Base-by-base conservation (phyloP, 345 rosid species). In the Brassica nigra region DNA sequence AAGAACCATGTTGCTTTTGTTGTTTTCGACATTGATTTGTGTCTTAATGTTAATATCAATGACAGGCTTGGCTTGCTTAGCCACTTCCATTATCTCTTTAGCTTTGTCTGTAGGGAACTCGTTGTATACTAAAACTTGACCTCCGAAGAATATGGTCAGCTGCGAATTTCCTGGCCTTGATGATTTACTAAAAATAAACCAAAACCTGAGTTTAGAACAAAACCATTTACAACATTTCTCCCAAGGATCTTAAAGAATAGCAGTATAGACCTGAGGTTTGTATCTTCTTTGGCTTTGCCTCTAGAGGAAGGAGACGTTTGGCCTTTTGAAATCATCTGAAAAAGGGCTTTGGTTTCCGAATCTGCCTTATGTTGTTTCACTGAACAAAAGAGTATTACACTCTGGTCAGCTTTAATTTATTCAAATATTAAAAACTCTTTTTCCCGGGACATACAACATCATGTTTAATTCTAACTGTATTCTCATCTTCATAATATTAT, bases 71-170 rank as follows among this genome's bases (percentile, higher is more conserved):
- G 73, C 80, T 73, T 54, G 83, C 54, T 30, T 78, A 1, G 86
- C 97, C 10, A 85, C 79, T 28, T 75, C 82, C 81, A 92, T 75
- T 20, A 89, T 84, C 68, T 83, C 90, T 70, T 85, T 77, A 23
- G 83, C 91, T 82, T 86, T 89, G 8, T 88, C 87, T 1, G 84
- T 86, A 2, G 94, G 90, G 68, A 91, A 85, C 66, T 86, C 87
- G 18, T 86, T 74, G 71, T 84, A 84, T 4, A 87, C 88, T 0
- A 82, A 11, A 61, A 92, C 83, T 67, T 84, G 76, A 33, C 97
- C 96, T 0, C 72, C 84, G 12, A 85, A 92, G 78, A 92, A 89
- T 76, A 92, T 87, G 4, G 96, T 88, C 85, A 92, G 82, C 70
- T 80, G 96, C 9, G 88, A 83, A 36, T 68, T 77, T 72, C 6